These are phyloP conservation scores for Massospora cicadina DNA, from an alignment of 371 early-diverging fungal species.

Conservation along the genomic window DNA sequence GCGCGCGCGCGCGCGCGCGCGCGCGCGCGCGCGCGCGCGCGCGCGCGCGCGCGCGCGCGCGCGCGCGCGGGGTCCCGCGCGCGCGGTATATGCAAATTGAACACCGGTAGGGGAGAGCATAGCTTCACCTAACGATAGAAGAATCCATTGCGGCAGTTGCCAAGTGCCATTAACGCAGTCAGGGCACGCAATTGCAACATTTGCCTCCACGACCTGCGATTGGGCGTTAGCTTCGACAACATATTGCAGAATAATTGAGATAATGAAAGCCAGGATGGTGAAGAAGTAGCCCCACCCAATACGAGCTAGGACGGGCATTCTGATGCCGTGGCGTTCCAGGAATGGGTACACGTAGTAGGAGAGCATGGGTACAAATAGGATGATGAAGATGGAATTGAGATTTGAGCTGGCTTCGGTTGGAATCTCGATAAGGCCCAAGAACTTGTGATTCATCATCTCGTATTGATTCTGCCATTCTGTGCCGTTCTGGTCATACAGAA, in stretches of 20 bases:
- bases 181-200: constrained; percentile 10
- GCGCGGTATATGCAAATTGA: constrained; percentile 22
- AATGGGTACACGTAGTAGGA: constrained; percentile 10
- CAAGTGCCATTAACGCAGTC: constrained; percentile 17
- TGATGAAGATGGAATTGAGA: constrained; percentile 8
- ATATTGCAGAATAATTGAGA: constrained; percentile 4
- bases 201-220: background rate
- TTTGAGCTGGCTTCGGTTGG: constrained; percentile 7
- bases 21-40: too few species aligned
- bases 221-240: constrained; percentile 13
- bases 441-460: constrained; percentile 18
- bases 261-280: constrained; percentile 5
- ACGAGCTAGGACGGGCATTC: constrained; percentile 6
- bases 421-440: constrained; percentile 15
- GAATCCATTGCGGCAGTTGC: constrained; percentile 33
- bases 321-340: constrained; percentile 6
- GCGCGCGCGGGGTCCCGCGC: constrained; percentile 27
- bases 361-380: constrained; percentile 4
- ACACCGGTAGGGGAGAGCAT: constrained; percentile 36
- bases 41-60: too few species aligned
- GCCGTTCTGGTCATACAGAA: constrained; percentile 34
- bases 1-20: too few species aligned
- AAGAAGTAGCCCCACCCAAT: constrained; percentile 1
- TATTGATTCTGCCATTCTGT: constrained; percentile 15
- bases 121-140: constrained; percentile 35